Evolutionary conservation across 345 rosid genomes (phyloP), one percentile per base, ranked within the genome.

Genomic region (Boechera divaricarpa): DNA sequence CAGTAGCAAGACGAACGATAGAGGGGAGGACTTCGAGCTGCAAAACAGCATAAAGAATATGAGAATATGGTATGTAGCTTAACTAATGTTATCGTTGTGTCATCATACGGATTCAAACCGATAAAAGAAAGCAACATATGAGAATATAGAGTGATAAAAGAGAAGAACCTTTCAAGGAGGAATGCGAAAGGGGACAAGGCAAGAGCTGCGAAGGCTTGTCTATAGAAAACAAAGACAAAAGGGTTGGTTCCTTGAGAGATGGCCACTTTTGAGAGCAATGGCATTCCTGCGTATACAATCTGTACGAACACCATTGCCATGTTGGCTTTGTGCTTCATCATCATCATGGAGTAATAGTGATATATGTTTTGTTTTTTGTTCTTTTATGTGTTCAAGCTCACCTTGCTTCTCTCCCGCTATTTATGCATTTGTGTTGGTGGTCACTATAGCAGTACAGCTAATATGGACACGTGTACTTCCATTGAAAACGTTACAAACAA

Each of bases 261-360:
- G 4, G 97, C 90, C 3, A 86, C 87, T 74, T 91, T 93, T 16
- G 98, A 87, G 79, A 93, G 82, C 67, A 93, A 67, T 67, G 93
- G 89, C 95, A 91, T 86, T 68, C 94, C 96, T 76, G 98, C 91
- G 69, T 87, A 94, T 1, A 84, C 52, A 64, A 80, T 81, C 48
- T 94, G 94, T 6, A 90, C 77, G 8, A 86, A 78, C 28, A 90
- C 58, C 92, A 94, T 81, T 57, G 86, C 90, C n/a, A 88, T 78
- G 42, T 83, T 85, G 29, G 89, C 87, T 74, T 84, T 94, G 70
- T 85, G 69, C 60, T 11, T 77, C 72, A 77, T 73, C 76, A 83
- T 75, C 70, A 60, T 79, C 26, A 5, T 48, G 59, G 38, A 42
- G 31, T 56, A 47, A 57, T 11, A 75, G 31, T 65, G 47, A 74